Conservation (phyloP, 2,329 filamentous ascomycete species). For the Fusarium protoensiforme region DNA sequence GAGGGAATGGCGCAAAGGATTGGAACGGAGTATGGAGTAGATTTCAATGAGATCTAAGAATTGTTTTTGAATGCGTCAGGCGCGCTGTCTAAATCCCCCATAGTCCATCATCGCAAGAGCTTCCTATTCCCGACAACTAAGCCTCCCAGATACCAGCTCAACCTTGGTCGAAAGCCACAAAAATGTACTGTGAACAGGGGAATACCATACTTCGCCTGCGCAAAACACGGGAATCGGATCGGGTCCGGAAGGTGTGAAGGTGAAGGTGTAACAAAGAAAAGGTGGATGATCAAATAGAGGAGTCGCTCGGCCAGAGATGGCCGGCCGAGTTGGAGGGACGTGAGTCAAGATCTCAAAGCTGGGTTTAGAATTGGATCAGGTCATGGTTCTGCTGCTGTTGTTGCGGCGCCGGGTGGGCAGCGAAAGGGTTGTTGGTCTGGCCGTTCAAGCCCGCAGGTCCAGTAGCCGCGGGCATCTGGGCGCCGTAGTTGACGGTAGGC, state of each 20-base stretch:
- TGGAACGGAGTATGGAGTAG: slow-evolving; percentile 35
- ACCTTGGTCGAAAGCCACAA: slow-evolving; percentile 36
- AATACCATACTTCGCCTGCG: slow-evolving; percentile 45
- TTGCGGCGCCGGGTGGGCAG: slow-evolving; percentile 55
- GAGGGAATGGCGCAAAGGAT: slow-evolving; percentile 22
- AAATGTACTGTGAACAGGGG: slow-evolving; percentile 42
- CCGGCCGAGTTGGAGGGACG: neutral
- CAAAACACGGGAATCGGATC: slow-evolving; percentile 41
- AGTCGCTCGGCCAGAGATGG: slow-evolving; percentile 5
- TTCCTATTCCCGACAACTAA: slow-evolving; percentile 41
- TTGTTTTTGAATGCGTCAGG: slow-evolving; percentile 45
- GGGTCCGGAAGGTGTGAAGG: slow-evolving; percentile 31
- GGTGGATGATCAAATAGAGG: slow-evolving; percentile 19
- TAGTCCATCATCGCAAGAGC: slow-evolving; percentile 34
- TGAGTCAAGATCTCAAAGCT: slow-evolving; percentile 6
- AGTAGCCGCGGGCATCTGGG: slow-evolving; percentile 64
- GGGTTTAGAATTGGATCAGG: slow-evolving; percentile 69
- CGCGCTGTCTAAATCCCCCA: slow-evolving; percentile 47
- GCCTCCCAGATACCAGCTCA: slow-evolving; percentile 39
- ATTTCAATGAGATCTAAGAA: slow-evolving; percentile 48
- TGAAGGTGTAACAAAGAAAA: slow-evolving; percentile 32
- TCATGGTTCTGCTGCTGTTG: slow-evolving; percentile 65
- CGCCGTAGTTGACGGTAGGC: slow-evolving; percentile 68
- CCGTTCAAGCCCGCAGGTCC: slow-evolving; percentile 68
- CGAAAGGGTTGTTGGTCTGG: slow-evolving; percentile 69